phyloP scores from a whole-genome alignment of 75 land plant genomes.

The Pinus tabuliformis region DNA sequence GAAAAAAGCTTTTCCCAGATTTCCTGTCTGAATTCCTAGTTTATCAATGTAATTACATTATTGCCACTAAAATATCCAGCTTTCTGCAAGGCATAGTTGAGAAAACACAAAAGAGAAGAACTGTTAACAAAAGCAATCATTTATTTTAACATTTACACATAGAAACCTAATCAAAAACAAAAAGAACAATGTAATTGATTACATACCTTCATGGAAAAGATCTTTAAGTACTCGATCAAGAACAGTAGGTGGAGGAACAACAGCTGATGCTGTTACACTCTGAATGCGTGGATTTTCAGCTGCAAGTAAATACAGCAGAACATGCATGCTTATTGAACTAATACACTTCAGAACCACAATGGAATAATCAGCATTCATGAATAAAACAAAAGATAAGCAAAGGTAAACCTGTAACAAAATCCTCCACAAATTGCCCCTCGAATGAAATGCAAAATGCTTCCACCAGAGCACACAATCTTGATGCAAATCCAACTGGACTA shows the following conservation, averaged over 20 bases:
- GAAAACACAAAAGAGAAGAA: no score
- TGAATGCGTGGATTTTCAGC: conserved; percentile 60
- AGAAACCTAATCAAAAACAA: no score
- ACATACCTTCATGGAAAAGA: conserved; percentile 77
- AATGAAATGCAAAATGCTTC: conserved; percentile 59
- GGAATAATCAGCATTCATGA: neutral
- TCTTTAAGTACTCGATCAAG: conserved; percentile 92
- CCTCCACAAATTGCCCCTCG: conserved; percentile 83
- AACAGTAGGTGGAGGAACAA: conserved; percentile 83
- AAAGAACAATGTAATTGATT: neutral
- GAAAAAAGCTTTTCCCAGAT: no score
- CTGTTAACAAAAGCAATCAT: no score
- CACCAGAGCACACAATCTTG: conserved; percentile 60
- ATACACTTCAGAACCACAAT: neutral
- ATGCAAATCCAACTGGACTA: conserved; percentile 76
- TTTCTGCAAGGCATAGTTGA: no score
- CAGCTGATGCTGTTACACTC: conserved; percentile 41
- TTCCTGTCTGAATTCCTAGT: no score
- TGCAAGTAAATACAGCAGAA: conserved; percentile 23
- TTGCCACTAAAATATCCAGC: no score
- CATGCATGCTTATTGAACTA: neutral
- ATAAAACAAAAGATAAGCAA: neutral
- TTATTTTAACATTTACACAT: no score
- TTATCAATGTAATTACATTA: no score
- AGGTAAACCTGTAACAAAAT: conserved; percentile 80